Percentiles rank a stretch among this genome's conserved stretches.
Conservation (phyloP, 352 stramenopile genomes). For the Globisporangium alternatum region DNA sequence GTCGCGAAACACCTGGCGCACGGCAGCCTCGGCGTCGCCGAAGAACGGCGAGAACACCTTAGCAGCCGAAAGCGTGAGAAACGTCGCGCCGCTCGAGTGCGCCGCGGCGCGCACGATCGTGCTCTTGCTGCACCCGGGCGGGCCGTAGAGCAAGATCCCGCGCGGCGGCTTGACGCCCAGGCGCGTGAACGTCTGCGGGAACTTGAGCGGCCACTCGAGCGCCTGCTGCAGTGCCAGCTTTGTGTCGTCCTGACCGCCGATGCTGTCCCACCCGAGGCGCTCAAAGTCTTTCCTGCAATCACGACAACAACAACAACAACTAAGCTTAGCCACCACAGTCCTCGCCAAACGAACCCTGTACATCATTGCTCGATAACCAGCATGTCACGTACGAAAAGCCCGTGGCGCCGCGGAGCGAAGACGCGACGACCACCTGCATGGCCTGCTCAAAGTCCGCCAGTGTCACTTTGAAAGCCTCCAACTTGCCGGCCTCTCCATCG, state of each 20-base stretch:
- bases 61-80: slow-evolving; percentile 84
- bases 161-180: slow-evolving; percentile 72
- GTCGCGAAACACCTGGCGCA: slow-evolving; percentile 78
- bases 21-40: slow-evolving; percentile 80
- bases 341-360: no score
- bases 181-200: slow-evolving; percentile 62
- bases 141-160: slow-evolving; percentile 87
- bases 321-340: background rate
- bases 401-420: slow-evolving; percentile 51
- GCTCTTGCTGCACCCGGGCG: slow-evolving; percentile 90
- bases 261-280: slow-evolving; percentile 63
- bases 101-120: slow-evolving; percentile 84
- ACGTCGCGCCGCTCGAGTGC: slow-evolving; percentile 69
- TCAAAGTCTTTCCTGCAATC: slow-evolving; percentile 53
- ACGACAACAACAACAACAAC: background rate
- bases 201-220: slow-evolving; percentile 88
- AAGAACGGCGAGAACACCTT: slow-evolving; percentile 90
- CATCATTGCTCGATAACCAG: background rate
- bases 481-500: background rate
- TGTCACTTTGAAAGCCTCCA: slow-evolving; percentile 45
- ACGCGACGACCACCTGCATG: slow-evolving; percentile 65
- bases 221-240: slow-evolving; percentile 81
- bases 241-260: slow-evolving; percentile 66
- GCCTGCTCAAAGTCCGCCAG: slow-evolving; percentile 75
- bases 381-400: slow-evolving; percentile 47